phyloP scores from a whole-genome alignment of 306 rosid genomes.

The Purshia tridentata region DNA sequence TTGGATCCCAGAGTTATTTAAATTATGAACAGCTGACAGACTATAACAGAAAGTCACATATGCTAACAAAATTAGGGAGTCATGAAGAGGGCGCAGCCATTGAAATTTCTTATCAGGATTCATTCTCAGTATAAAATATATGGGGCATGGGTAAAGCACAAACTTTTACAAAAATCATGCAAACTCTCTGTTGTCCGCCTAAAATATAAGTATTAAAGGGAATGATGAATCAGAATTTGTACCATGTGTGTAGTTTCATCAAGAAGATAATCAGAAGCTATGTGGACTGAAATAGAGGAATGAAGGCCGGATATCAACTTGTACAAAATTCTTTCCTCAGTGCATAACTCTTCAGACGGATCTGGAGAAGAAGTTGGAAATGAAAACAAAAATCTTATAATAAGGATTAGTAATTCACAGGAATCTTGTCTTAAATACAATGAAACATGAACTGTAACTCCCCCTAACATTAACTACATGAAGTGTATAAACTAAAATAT shows the following conservation, averaged over 20 bases:
- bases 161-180: not conserved
- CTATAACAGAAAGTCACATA: not conserved
- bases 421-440: not conserved
- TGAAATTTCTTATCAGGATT: not conserved
- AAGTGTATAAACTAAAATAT: not conserved
- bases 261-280: slow-evolving; percentile 83
- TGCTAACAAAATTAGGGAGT: not conserved
- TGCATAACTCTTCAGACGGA: slow-evolving; percentile 78
- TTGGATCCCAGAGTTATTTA: not conserved
- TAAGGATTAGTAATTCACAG: not conserved
- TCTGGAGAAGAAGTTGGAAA: slow-evolving; percentile 39
- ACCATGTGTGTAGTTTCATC: slow-evolving; percentile 72
- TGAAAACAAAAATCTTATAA: not conserved
- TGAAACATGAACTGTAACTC: not conserved
- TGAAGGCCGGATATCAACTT: slow-evolving; percentile 98
- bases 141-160: not conserved
- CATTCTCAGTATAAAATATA: not conserved
- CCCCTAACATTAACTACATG: not conserved
- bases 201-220: not conserved
- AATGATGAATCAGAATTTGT: slow-evolving; percentile 18
- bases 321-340: slow-evolving; percentile 88
- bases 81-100: not conserved
- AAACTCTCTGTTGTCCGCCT: not conserved
- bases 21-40: not conserved
- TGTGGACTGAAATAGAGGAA: slow-evolving; percentile 91